A percentile compares a stretch with the other conserved stretches of the same genome.
These are phyloP conservation scores for Gossypium stocksii DNA, from an alignment of 345 rosid species.

Conservation along the genomic window DNA sequence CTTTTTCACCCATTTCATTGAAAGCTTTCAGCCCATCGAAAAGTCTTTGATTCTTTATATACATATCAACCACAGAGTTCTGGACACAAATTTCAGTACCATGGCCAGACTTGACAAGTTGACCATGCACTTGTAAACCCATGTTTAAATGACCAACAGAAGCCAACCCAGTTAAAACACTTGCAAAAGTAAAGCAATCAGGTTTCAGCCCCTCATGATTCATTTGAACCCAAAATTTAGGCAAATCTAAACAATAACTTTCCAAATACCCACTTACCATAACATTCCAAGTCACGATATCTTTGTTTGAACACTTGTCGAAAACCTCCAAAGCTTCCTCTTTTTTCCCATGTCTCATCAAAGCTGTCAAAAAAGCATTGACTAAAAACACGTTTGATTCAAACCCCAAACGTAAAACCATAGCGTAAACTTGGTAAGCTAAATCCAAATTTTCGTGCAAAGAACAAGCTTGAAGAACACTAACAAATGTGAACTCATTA, in stretches of 20 bases:
- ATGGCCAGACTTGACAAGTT: conserved; percentile 45
- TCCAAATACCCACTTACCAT: conserved; percentile 47
- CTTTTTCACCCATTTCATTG: conserved; percentile 32
- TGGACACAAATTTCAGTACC: conserved; percentile 41
- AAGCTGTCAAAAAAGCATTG: conserved; percentile 46
- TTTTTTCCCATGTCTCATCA: conserved; percentile 39
- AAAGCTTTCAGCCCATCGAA: conserved; percentile 39
- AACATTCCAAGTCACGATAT: conserved; percentile 54
- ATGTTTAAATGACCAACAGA: conserved; percentile 28
- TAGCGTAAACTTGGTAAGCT: conserved; percentile 33
- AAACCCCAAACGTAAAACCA: conserved; percentile 34
- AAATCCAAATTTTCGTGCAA: conserved; percentile 21
- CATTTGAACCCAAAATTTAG: conserved; percentile 41
- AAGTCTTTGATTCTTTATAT: conserved; percentile 32
- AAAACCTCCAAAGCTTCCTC: conserved; percentile 40
- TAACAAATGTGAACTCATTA: conserved; percentile 48
- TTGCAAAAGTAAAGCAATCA: conserved; percentile 44
- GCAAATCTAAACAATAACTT: conserved; percentile 26
- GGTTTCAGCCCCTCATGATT: conserved; percentile 39
- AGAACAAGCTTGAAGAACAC: conserved; percentile 46
- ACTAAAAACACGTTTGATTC: conserved; percentile 35
- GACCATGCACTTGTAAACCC: conserved; percentile 52
- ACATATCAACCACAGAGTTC: conserved; percentile 46
- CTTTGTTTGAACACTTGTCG: conserved; percentile 27
- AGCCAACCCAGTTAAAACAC: conserved; percentile 40